Conservation (phyloP, 768 basidiomycete genomes). For the Tulasnella calospora region DNA sequence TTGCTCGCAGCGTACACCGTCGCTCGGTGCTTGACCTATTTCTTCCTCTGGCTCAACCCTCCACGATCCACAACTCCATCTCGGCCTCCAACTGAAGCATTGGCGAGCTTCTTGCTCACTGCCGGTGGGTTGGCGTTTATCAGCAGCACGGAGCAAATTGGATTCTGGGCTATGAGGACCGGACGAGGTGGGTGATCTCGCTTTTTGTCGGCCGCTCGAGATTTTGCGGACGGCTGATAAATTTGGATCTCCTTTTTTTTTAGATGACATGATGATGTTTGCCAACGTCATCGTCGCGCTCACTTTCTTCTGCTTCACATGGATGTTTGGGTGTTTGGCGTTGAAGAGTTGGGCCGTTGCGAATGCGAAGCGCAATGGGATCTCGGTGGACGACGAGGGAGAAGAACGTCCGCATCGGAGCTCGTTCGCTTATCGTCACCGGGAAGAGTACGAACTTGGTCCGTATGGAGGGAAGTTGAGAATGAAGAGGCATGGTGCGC, state of each 20-base stretch:
- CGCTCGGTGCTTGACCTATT: slow-evolving; percentile 83
- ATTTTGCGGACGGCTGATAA: too few relatives aligned
- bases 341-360: slow-evolving; percentile 47
- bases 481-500: background rate
- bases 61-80: slow-evolving; percentile 81
- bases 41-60: slow-evolving; percentile 87
- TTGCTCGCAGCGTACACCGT: slow-evolving; percentile 73
- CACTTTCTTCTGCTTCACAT: slow-evolving; percentile 81
- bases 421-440: background rate
- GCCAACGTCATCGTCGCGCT: slow-evolving; percentile 78
- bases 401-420: background rate
- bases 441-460: background rate
- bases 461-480: background rate
- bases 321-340: slow-evolving; percentile 67
- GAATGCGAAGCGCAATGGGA: background rate
- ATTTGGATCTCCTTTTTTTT: too few relatives aligned
- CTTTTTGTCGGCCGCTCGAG: background rate
- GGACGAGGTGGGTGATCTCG: slow-evolving; percentile 63
- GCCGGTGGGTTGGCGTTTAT: slow-evolving; percentile 88
- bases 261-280: slow-evolving; percentile 83
- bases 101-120: slow-evolving; percentile 81
- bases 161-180: slow-evolving; percentile 84
- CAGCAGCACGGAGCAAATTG: slow-evolving; percentile 83
- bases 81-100: slow-evolving; percentile 86
- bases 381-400: background rate